A percentile compares a stretch with the other conserved stretches of the same genome.
phyloP scores from a whole-genome alignment of 768 basidiomycete species.

The Trametes maxima region DNA sequence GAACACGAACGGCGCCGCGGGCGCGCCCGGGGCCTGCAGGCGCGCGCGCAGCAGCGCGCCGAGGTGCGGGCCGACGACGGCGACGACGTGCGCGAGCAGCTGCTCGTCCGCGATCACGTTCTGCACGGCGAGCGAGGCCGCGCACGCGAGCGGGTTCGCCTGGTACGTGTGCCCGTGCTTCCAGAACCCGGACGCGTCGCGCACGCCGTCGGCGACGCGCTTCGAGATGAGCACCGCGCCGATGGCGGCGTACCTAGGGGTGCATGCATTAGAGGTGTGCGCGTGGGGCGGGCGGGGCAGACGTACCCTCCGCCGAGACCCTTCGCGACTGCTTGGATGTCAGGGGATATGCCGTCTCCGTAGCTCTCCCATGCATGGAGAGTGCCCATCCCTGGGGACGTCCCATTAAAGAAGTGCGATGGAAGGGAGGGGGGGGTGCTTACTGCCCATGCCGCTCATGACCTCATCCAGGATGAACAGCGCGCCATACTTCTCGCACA shows the following conservation, averaged over 20 bases:
- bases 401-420: neutral
- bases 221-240: constrained; percentile 80
- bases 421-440: constrained; percentile 33
- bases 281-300: neutral
- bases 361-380: constrained; percentile 85
- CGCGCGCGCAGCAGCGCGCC: constrained; percentile 53
- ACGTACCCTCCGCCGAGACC: constrained; percentile 85
- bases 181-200: constrained; percentile 67
- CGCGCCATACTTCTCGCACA: constrained; percentile 71
- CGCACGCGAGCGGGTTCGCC: constrained; percentile 76
- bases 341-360: constrained; percentile 77
- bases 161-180: constrained; percentile 88
- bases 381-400: constrained; percentile 73
- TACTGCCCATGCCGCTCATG: constrained; percentile 91
- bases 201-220: constrained; percentile 69
- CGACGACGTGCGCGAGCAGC: constrained; percentile 63
- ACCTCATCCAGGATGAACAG: constrained; percentile 90
- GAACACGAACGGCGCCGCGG: constrained; percentile 66
- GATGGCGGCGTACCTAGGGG: constrained; percentile 70
- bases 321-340: constrained; percentile 88
- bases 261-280: neutral
- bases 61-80: constrained; percentile 59
- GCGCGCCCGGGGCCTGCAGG: constrained; percentile 55
- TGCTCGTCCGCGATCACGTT: constrained; percentile 68
- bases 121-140: constrained; percentile 82